Evolutionary conservation across 2,329 filamentous ascomycete genomes (phyloP), one percentile per base, ranked within the genome.

Genomic region (Podosphaera aphanis): DNA sequence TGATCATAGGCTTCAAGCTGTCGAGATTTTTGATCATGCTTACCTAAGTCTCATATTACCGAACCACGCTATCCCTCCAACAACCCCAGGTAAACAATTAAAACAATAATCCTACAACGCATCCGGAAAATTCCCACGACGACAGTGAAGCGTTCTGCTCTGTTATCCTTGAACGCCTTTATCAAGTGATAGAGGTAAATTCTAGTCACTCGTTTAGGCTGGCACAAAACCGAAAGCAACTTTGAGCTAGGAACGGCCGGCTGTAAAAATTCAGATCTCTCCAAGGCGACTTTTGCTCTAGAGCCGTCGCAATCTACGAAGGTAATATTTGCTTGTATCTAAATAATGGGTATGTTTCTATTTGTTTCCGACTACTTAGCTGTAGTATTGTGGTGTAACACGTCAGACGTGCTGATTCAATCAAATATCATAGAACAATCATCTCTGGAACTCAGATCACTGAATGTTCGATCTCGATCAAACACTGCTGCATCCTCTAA

Each of bases 401-500:
- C 36, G 36, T 16, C 19, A 16, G 36, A 16, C 11, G 25, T 29
- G 25, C 25, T 29, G 25, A 29, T 29, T 6, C 33, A 37, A 42
- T 19, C 13, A 7, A n/a, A 10, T 18, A 1, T 21, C 19, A 13
- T 50, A 59, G 57, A 58, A 43, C 55, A 58, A 43, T 50, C 49
- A 49, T 49, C 55, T 25, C 47, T 52, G 46, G 56, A 57, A 49
- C 53, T 49, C 59, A 63, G 61, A 54, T 60, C 53, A 47, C 53
- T 53, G 44, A 62, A 59, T 57, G 59, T 53, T 55, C 62, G 65
- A 43, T 66, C 66, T 46, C 60, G 64, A 25, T 66, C 64, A 20
- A 66, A 62, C 51, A 66, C 64, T 11, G 64, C 64, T 43, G 60
- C 60, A 47, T 64, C 64, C 21, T 58, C 56, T 27, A 62, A 61